Base-by-base conservation (phyloP, 1,284 basidiomycete genomes). In the Naganishia liquefaciens region DNA sequence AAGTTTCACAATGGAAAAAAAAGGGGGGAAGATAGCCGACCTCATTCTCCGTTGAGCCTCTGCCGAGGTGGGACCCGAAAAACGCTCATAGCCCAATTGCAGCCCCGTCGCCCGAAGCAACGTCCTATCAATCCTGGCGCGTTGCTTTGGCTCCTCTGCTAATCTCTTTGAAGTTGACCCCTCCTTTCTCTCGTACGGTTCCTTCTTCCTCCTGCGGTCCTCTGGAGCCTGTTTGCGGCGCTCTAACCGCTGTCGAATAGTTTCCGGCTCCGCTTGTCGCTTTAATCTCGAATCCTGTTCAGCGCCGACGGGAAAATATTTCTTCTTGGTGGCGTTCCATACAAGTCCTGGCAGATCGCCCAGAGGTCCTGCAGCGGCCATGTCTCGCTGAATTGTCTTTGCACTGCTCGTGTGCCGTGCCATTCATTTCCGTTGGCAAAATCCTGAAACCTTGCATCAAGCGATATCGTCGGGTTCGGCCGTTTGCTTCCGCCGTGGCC, bases 301-400 rank as follows among this genome's bases (percentile, higher is more conserved):
- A 50, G 46, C 46, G 10, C 71, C 71, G 10, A 62, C 74, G 0
- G 76, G 74, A 50, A 77, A 79, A 63, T 79, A 79, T 17, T 73
- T 65, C 30, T 72, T 72, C 28, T 70, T 66, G 9, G 70, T 54
- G 1, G 72, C 67, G 62, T 79, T 75, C 46, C 58, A 79, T 33
- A 68, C 71, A 73, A 78, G 73, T 11, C 76, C 76, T 6, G 69
- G 69, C 0, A 79, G 61, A 33, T 64, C n/a, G 25, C 77, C 77
- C 2, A 78, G 69, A 2, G 75, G 75, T 17, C 72, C 71, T 23
- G 27, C 25, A 25, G 7, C n/a, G 23, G 33, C 40, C 9, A 46
- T 15, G 28, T 27, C 43, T 3, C 28, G 30, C 21, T 23, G 43
- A 5, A n/a, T n/a, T 4, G 25, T 50, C 49, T 50, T 30, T 28